These are phyloP conservation scores for Biancaea sappan DNA, from an alignment of 306 rosid genomes.

Conservation along the genomic window DNA sequence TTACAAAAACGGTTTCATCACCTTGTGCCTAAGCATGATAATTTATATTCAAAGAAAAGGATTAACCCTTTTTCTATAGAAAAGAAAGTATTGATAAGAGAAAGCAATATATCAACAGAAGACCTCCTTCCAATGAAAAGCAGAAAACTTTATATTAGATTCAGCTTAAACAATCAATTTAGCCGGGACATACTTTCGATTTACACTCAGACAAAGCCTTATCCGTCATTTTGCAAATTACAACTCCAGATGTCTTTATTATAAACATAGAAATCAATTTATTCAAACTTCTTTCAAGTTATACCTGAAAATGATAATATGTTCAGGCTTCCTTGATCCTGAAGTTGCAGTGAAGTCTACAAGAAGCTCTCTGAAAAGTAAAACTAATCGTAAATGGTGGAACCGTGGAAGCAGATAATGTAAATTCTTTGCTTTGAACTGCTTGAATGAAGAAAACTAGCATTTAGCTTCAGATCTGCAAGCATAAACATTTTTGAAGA, in stretches of 20 bases:
- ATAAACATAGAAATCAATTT: not conserved
- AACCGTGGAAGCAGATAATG: not conserved
- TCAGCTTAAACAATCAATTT: not conserved
- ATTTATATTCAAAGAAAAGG: not conserved
- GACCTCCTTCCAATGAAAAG: too few relatives aligned
- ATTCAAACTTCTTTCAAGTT: not conserved
- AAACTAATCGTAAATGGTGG: not conserved
- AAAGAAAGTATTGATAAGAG: too few relatives aligned
- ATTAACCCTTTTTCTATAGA: too few relatives aligned
- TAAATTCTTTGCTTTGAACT: not conserved
- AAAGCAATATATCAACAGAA: too few relatives aligned
- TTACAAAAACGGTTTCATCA: not conserved
- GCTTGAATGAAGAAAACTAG: not conserved
- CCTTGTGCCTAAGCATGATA: not conserved
- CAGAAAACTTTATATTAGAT: not conserved
- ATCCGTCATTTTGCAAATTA: not conserved
- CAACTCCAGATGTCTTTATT: not conserved
- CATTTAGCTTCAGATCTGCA: not conserved
- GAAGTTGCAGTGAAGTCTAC: slow-evolving; percentile 30
- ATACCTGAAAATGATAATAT: slow-evolving; percentile 49
- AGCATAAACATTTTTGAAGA: not conserved
- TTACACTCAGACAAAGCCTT: not conserved
- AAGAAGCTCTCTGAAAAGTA: slow-evolving; percentile 36
- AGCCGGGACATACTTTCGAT: not conserved
- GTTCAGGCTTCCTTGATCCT: slow-evolving; percentile 29